Evolutionary conservation across 2,329 filamentous ascomycete genomes (phyloP).

Genomic region (Xylaria sp.): DNA sequence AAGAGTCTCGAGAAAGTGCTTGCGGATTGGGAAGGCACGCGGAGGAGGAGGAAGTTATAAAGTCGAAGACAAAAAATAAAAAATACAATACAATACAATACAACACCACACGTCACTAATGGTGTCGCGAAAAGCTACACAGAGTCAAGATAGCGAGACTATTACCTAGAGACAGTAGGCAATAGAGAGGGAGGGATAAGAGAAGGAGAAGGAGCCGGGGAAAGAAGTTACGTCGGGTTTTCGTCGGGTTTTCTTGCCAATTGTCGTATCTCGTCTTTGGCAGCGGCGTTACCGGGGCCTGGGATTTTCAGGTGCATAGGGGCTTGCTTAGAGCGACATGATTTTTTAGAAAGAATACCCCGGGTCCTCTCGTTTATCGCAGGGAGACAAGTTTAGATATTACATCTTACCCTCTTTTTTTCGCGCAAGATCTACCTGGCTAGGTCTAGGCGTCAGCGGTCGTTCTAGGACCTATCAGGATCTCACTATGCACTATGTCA

Average conservation of each 20-base stretch:
- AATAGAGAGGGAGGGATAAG: neutral
- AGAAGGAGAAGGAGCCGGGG: neutral
- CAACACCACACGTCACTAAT: neutral
- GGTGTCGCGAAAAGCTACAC: neutral
- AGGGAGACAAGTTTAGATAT: conserved; percentile 22
- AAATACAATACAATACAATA: neutral
- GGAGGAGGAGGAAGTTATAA: conserved; percentile 30
- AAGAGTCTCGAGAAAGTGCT: conserved; percentile 63
- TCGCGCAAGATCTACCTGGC: neutral
- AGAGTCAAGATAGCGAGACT: neutral
- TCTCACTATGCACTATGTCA: conserved; percentile 1
- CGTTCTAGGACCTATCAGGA: neutral
- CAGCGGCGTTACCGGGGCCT: conserved; percentile 23
- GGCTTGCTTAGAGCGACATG: conserved; percentile 28
- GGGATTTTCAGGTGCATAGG: conserved; percentile 14
- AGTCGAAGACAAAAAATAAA: neutral
- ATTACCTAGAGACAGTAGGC: neutral
- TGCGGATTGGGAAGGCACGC: conserved; percentile 56
- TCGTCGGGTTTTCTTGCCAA: neutral
- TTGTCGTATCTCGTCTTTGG: conserved; percentile 5
- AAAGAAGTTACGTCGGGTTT: too few species aligned
- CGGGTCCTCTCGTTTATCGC: conserved; percentile 33
- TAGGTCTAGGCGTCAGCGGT: conserved; percentile 4
- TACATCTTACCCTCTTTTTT: conserved; percentile 15
- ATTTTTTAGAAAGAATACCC: conserved; percentile 35